Evolutionary conservation across 2,329 filamentous ascomycete species (phyloP).

Genomic region (Fusarium sp.): DNA sequence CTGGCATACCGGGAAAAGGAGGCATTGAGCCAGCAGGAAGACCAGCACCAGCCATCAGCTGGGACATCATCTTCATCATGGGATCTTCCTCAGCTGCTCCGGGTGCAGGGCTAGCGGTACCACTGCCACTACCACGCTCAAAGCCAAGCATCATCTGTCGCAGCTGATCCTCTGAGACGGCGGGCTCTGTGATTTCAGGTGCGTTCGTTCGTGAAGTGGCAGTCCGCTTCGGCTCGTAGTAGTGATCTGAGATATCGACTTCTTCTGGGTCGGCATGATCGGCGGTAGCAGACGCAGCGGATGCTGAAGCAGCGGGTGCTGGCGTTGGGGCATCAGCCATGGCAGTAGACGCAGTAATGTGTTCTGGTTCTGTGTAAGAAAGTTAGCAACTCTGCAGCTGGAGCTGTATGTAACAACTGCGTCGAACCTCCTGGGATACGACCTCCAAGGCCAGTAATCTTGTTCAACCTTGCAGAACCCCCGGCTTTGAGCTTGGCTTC

Average conservation of each 20-base stretch:
- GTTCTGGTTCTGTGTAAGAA: constrained; percentile 7
- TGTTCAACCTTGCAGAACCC: constrained; percentile 74
- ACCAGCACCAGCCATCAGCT: constrained; percentile 67
- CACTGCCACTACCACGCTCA: constrained; percentile 46
- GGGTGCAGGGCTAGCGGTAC: constrained; percentile 38
- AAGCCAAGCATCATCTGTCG: constrained; percentile 72
- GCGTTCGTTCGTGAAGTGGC: constrained; percentile 43
- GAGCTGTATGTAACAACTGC: background rate
- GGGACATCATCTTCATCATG: constrained; percentile 75
- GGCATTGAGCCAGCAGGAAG: constrained; percentile 43
- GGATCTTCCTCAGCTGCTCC: constrained; percentile 44
- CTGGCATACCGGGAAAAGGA: constrained; percentile 50
- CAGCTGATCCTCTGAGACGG: constrained; percentile 66
- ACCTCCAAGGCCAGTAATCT: constrained; percentile 76
- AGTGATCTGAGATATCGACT: constrained; percentile 81
- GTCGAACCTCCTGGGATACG: constrained; percentile 47
- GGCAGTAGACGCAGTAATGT: constrained; percentile 25
- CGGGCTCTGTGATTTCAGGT: constrained; percentile 42
- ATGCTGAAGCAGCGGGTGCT: constrained; percentile 45
- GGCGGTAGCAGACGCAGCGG: constrained; percentile 44
- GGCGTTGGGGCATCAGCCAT: constrained; percentile 39
- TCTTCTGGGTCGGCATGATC: constrained; percentile 74
- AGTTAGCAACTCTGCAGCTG: background rate
- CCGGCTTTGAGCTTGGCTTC: constrained; percentile 81
- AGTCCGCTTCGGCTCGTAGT: constrained; percentile 64